Base-by-base conservation (phyloP, 306 rosid species). In the Styphnolobium japonicum region DNA sequence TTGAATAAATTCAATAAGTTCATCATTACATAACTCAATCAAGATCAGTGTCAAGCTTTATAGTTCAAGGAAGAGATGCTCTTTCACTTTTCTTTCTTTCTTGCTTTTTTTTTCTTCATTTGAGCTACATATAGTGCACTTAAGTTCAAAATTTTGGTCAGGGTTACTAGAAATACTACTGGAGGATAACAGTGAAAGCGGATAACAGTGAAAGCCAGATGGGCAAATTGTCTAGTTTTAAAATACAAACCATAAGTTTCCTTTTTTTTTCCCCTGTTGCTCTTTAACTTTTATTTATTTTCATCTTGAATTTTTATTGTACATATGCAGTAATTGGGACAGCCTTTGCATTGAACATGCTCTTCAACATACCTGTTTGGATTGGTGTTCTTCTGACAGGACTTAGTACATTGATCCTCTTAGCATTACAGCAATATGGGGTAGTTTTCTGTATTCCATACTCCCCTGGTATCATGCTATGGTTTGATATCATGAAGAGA, bases 391-490 rank as follows among this genome's bases (percentile, higher is more conserved):
- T 86, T 71, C 63, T 86, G 69, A 86, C 89, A 15, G 89, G 89
- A 75, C 78, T 86, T 55, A 86, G 89, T 80, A 86, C 89, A 75
- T 76, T 86, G 87, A 83, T 86, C 61, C 89, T 86, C 75, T 83
- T 86, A 66, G 87, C 89, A 29, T 83, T 95, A 79, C 99, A 95
- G 64, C 99, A 95, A 78, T 95, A 93, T 86, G 99, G 99, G 97
- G 99, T 93, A 91, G n/a, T 63, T 83, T 80, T 73, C 66, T 72
- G 64, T 53, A 27, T 63, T 75, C 75, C 21, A 11, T 31, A 22
- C n/a, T 46, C 34, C 60, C 6, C 7, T 66, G 58, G 9, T 34
- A 29, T 40, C 18, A 22, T 29, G 29, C 40, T 58, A 46, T 36
- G 58, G 27, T 46, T 61, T 56, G 21, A 66, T 66, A 60, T 68